Evolutionary conservation across 2,329 filamentous ascomycete species (phyloP).

Genomic region (Ophiocordyceps camponoti-rufipedis): DNA sequence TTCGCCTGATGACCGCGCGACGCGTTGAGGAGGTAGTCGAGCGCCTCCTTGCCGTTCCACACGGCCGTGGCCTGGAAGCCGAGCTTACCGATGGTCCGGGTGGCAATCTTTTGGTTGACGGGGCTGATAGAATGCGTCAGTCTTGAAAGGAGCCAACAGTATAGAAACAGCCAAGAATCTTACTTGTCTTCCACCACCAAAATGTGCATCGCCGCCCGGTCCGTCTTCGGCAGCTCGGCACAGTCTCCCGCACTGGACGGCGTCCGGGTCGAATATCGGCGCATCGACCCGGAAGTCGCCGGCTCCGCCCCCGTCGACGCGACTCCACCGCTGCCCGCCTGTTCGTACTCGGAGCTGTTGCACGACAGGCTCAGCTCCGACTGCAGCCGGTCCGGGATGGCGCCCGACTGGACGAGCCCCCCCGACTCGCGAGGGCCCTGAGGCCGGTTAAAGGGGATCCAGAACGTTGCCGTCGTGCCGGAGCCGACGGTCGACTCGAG

Average conservation of each 20-base stretch:
- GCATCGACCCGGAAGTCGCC: constrained; percentile 15
- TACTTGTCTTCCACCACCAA: constrained; percentile 50
- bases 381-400: constrained; percentile 48
- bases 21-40: constrained; percentile 61
- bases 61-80: constrained; percentile 69
- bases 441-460: constrained; percentile 71
- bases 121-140: constrained; percentile 76
- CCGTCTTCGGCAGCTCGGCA: constrained; percentile 4
- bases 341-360: constrained; percentile 46
- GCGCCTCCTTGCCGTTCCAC: constrained; percentile 76
- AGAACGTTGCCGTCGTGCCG: constrained; percentile 58
- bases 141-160: too few relatives aligned
- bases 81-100: constrained; percentile 72
- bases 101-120: constrained; percentile 87
- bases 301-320: constrained; percentile 35
- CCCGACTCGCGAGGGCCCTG: constrained; percentile 28
- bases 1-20: constrained; percentile 59
- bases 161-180: constrained; percentile 18
- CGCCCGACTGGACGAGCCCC: constrained; percentile 38
- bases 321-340: constrained; percentile 17
- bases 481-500: constrained; percentile 43
- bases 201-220: constrained; percentile 20
- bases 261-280: constrained; percentile 13
- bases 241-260: constrained; percentile 6
- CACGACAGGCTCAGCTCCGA: constrained; percentile 46